phyloP scores from a whole-genome alignment of 1,284 basidiomycete genomes.

The Ceratobasidium sp. region DNA sequence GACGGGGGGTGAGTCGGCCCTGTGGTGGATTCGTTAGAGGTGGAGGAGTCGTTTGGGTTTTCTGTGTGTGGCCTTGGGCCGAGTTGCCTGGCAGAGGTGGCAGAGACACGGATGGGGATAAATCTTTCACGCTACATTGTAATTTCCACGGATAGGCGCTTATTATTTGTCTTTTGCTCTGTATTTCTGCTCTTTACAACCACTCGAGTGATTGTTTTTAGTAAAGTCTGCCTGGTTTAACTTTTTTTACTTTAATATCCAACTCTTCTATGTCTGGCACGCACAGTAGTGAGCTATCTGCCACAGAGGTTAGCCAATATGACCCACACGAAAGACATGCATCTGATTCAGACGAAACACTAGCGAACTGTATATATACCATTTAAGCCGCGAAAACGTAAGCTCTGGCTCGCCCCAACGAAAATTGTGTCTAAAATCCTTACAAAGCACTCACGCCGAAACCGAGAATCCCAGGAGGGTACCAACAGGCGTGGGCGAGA shows the following conservation, averaged over 20 bases:
- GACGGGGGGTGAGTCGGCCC: neutral
- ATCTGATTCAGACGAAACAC: slow-evolving; percentile 7
- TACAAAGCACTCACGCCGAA: neutral
- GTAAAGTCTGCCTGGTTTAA: neutral
- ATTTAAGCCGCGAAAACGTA: slow-evolving; percentile 13
- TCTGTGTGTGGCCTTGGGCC: slow-evolving; percentile 19
- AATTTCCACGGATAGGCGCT: slow-evolving; percentile 29
- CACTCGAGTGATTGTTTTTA: neutral
- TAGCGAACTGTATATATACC: slow-evolving; percentile 14
- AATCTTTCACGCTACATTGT: neutral
- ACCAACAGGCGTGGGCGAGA: slow-evolving; percentile 4
- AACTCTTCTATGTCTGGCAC: neutral
- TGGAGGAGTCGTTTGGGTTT: slow-evolving; percentile 19
- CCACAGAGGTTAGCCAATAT: slow-evolving; percentile 23
- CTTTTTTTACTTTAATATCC: no score
- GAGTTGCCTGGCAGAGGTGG: slow-evolving; percentile 20
- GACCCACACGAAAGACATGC: slow-evolving; percentile 4
- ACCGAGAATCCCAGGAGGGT: slow-evolving; percentile 3
- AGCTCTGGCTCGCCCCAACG: neutral
- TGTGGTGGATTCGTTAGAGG: slow-evolving; percentile 5
- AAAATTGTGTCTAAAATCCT: neutral
- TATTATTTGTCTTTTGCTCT: neutral
- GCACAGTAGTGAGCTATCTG: neutral
- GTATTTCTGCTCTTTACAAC: slow-evolving; percentile 18
- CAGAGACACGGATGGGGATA: slow-evolving; percentile 33